These are phyloP conservation scores for Ceratopteris richardii DNA, from an alignment of 75 land plant species.

Conservation along the genomic window DNA sequence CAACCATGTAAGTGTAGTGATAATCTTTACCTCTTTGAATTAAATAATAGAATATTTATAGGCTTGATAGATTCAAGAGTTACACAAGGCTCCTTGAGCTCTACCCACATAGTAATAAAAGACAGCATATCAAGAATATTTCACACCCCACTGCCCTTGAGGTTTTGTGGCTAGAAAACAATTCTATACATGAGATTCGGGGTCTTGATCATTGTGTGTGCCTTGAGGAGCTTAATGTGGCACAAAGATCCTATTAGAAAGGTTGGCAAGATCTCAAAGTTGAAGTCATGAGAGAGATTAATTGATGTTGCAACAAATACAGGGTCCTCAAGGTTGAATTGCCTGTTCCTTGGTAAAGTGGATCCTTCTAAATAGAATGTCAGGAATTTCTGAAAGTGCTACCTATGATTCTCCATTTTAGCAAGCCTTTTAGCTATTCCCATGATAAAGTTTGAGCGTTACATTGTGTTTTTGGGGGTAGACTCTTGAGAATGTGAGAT, in stretches of 20 bases:
- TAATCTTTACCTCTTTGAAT: no score
- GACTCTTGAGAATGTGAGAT: no score
- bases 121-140: slow-evolving; percentile 13
- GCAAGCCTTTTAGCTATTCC: no score
- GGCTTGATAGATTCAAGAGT: slow-evolving; percentile 28
- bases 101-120: slow-evolving; percentile 24
- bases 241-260: slow-evolving; percentile 21
- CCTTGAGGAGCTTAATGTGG: slow-evolving; percentile 27
- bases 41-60: slow-evolving; percentile 9
- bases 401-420: no score
- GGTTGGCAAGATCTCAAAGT: slow-evolving; percentile 24
- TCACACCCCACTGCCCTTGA: slow-evolving; percentile 20
- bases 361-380: no score
- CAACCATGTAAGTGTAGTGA: not conserved
- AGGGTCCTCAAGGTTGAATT: slow-evolving; percentile 34
- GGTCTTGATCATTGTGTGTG: slow-evolving; percentile 18
- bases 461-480: no score
- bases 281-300: slow-evolving; percentile 23
- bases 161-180: slow-evolving; percentile 32
- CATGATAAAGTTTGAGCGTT: no score
- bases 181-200: slow-evolving; percentile 16
- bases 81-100: slow-evolving; percentile 31
- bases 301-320: slow-evolving; percentile 29
- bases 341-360: no score
- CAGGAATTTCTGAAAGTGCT: no score